A percentile compares a stretch with the other conserved stretches of the same genome.
Evolutionary conservation across 768 basidiomycete species (phyloP).

Genomic region (Daedaleopsis sinensis): DNA sequence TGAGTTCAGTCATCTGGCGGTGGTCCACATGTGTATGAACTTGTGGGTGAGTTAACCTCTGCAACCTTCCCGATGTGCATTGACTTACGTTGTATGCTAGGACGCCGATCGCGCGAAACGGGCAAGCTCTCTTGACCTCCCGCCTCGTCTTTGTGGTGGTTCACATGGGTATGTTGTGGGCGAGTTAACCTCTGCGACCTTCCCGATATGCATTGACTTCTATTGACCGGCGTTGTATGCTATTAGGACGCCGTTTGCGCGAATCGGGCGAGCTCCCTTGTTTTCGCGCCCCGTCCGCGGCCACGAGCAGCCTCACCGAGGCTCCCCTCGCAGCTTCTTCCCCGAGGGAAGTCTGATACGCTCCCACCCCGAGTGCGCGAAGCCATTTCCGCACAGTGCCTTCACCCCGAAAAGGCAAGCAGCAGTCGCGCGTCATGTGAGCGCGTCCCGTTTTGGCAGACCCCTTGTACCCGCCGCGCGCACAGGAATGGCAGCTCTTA

Average conservation of each 20-base stretch:
- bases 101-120: neutral
- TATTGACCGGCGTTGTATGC: too few relatives aligned
- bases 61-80: neutral
- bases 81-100: slow-evolving; percentile 1
- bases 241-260: neutral
- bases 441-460: slow-evolving; percentile 12
- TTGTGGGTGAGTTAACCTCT: slow-evolving; percentile 2
- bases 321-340: neutral
- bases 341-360: slow-evolving; percentile 8
- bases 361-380: slow-evolving; percentile 4
- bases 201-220: neutral
- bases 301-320: neutral
- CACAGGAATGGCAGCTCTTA: slow-evolving; percentile 18
- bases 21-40: slow-evolving; percentile 3
- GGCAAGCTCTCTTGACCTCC: neutral
- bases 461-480: slow-evolving; percentile 9
- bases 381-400: slow-evolving; percentile 14
- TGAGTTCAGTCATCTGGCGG: slow-evolving; percentile 1
- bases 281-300: neutral
- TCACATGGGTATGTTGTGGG: slow-evolving; percentile 1
- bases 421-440: slow-evolving; percentile 11
- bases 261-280: neutral
- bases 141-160: neutral
- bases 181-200: neutral
- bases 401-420: slow-evolving; percentile 17